These are phyloP conservation scores for Exophiala lecanii-corni DNA, from an alignment of 2,329 filamentous ascomycete species.

Conservation along the genomic window DNA sequence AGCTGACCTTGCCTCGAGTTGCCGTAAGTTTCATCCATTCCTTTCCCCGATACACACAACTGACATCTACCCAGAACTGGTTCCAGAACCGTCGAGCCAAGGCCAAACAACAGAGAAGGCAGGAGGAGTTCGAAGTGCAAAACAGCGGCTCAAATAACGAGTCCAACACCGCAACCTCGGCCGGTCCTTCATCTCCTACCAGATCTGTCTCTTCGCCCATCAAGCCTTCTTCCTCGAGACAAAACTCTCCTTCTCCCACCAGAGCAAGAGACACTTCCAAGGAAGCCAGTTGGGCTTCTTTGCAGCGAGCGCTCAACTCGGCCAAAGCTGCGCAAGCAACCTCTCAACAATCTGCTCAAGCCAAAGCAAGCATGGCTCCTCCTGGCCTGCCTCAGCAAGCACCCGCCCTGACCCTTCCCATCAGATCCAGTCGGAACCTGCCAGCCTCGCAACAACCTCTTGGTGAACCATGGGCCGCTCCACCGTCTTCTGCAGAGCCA, in stretches of 20 bases:
- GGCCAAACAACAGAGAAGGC: constrained; percentile 48
- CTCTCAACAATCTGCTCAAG: constrained; percentile 16
- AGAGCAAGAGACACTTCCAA: constrained; percentile 31
- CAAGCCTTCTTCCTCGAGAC: constrained; percentile 33
- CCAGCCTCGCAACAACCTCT: constrained; percentile 1
- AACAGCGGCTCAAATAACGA: constrained; percentile 7
- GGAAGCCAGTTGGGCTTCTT: constrained; percentile 41
- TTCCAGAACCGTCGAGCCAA: constrained; percentile 51
- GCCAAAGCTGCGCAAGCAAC: constrained; percentile 36
- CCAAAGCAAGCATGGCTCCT: constrained; percentile 12
- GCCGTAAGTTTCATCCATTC: constrained; percentile 44
- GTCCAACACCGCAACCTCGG: constrained; percentile 5
- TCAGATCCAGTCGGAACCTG: constrained; percentile 7
- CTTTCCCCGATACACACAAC: constrained; percentile 3
- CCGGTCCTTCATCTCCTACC: constrained; percentile 27
- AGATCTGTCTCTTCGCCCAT: constrained; percentile 26
- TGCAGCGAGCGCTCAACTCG: constrained; percentile 41
- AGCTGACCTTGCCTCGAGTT: constrained; percentile 45
- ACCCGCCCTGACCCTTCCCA: constrained; percentile 16
- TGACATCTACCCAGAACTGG: constrained; percentile 43
- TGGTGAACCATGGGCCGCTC: constrained; percentile 7
- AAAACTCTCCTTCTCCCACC: constrained; percentile 10
- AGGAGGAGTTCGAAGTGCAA: constrained; percentile 42
- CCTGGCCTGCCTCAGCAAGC: constrained; percentile 18
- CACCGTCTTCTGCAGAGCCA: constrained; percentile 2